These are phyloP conservation scores for Candida ascalaphidarum DNA, from an alignment of 805 yeast genomes.

Conservation along the genomic window DNA sequence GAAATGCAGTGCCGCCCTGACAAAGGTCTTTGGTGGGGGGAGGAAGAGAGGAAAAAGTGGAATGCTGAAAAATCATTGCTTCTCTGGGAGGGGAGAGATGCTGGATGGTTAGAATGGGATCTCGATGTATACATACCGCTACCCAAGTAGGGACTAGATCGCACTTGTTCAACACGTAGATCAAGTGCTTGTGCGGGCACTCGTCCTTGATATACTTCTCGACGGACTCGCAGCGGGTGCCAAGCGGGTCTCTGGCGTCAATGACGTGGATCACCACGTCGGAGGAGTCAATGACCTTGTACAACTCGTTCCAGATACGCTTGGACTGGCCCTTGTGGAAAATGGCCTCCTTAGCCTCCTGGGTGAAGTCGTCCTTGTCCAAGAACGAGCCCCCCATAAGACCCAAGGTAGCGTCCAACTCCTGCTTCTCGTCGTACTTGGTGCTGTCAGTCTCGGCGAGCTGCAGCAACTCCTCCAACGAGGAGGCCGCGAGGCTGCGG, in stretches of 20 bases:
- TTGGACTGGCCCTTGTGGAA: constrained; percentile 96
- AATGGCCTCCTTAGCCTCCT: constrained; percentile 90
- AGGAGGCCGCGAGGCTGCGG: constrained; percentile 60
- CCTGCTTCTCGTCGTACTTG: constrained; percentile 65
- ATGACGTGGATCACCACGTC: constrained; percentile 95
- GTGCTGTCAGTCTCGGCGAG: constrained; percentile 48
- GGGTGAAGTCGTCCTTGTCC: constrained; percentile 73
- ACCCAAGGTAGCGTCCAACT: constrained; percentile 67
- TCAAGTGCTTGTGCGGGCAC: constrained; percentile 93
- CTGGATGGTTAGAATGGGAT: neutral
- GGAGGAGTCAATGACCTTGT: constrained; percentile 94
- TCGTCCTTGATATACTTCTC: constrained; percentile 90
- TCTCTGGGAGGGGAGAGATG: neutral
- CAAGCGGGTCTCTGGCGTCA: constrained; percentile 96
- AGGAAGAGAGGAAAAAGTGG: constrained; percentile 2
- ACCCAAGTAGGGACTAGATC: constrained; percentile 99
- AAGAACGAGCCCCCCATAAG: constrained; percentile 59
- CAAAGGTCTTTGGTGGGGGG: constrained; percentile 70
- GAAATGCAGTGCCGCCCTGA: constrained; percentile 53
- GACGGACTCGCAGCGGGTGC: constrained; percentile 89
- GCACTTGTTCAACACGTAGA: constrained; percentile 92
- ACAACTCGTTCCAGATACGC: constrained; percentile 96
- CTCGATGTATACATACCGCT: constrained; percentile 84
- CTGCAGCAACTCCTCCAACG: constrained; percentile 69
- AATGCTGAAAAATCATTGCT: constrained; percentile 2